Evolutionary conservation across 208 protist species (phyloP).

Genomic region (Blastocrithidia nonstop): DNA sequence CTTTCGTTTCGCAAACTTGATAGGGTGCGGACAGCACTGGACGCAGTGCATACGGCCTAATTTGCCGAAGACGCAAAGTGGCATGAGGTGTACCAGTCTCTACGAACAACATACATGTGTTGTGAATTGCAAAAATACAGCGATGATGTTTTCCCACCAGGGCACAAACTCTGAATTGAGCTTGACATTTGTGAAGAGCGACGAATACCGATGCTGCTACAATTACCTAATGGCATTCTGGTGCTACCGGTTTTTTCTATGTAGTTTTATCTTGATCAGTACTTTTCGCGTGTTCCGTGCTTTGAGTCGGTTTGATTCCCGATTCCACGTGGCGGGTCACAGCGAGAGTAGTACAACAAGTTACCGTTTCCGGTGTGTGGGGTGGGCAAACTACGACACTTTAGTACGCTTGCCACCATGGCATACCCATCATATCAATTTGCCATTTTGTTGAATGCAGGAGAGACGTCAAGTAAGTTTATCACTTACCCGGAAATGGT

Average conservation of each 20-base stretch:
- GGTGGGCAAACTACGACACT: constrained; percentile 48
- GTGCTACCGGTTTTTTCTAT: constrained; percentile 77
- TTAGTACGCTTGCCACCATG: constrained; percentile 56
- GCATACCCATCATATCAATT: constrained; percentile 33
- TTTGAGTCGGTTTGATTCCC: constrained; percentile 83
- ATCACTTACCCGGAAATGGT: constrained; percentile 83
- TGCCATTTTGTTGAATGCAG: constrained; percentile 63
- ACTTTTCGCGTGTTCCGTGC: constrained; percentile 42
- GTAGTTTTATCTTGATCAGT: constrained; percentile 78
- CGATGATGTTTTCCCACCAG: constrained; percentile 58
- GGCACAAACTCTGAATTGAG: constrained; percentile 76
- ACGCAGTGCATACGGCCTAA: constrained; percentile 38
- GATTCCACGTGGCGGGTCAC: constrained; percentile 50
- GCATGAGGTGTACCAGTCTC: constrained; percentile 74
- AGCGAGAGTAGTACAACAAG: constrained; percentile 67
- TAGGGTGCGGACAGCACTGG: constrained; percentile 46
- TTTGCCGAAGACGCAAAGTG: constrained; percentile 26
- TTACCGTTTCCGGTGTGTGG: constrained; percentile 66
- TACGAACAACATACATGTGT: constrained; percentile 81
- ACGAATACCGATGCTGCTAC: constrained; percentile 43
- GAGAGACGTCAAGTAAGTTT: constrained; percentile 76
- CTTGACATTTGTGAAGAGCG: constrained; percentile 69
- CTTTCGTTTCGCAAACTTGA: constrained; percentile 59
- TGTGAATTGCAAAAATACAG: constrained; percentile 32
- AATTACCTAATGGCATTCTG: constrained; percentile 68